Conservation (phyloP, 2,329 filamentous ascomycete species). For the Arthrobotrys iridis region DNA sequence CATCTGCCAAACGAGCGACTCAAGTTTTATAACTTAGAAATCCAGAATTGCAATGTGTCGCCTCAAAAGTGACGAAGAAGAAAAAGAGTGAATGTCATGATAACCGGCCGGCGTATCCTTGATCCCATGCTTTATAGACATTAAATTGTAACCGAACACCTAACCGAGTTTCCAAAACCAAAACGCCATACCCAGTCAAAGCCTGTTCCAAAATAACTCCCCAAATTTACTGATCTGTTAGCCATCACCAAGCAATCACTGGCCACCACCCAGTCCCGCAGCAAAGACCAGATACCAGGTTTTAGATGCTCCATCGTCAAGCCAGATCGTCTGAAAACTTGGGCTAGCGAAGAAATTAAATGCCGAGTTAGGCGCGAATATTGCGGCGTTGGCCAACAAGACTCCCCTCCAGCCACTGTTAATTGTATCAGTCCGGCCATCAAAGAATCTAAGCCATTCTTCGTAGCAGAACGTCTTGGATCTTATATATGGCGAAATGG, state of each 20-base stretch:
- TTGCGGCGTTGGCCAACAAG: constrained; percentile 81
- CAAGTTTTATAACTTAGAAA: background rate
- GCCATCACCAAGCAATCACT: constrained; percentile 15
- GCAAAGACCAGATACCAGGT: constrained; percentile 87
- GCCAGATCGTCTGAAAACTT: constrained; percentile 73
- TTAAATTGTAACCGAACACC: constrained; percentile 1
- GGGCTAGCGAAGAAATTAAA: constrained; percentile 78
- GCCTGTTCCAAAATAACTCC: background rate
- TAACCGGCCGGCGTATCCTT: too few relatives aligned
- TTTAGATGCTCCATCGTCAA: constrained; percentile 83
- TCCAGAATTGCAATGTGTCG: background rate
- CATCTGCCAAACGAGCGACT: background rate
- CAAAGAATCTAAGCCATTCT: constrained; percentile 85
- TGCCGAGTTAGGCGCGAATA: constrained; percentile 74
- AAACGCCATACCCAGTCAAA: background rate
- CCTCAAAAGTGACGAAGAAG: background rate
- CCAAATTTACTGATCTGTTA: background rate
- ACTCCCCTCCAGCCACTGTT: constrained; percentile 86
- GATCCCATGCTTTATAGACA: background rate
- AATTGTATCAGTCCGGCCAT: constrained; percentile 71
- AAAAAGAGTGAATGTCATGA: constrained; percentile 1
- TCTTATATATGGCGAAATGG: constrained; percentile 74
- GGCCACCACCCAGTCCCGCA: constrained; percentile 66
- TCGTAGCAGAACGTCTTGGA: constrained; percentile 75
- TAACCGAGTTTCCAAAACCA: background rate